A percentile compares a stretch with the other conserved stretches of the same genome.
phyloP scores from a whole-genome alignment of 1,139 yeast species.

The Hemisphaericaspora subhashii region DNA sequence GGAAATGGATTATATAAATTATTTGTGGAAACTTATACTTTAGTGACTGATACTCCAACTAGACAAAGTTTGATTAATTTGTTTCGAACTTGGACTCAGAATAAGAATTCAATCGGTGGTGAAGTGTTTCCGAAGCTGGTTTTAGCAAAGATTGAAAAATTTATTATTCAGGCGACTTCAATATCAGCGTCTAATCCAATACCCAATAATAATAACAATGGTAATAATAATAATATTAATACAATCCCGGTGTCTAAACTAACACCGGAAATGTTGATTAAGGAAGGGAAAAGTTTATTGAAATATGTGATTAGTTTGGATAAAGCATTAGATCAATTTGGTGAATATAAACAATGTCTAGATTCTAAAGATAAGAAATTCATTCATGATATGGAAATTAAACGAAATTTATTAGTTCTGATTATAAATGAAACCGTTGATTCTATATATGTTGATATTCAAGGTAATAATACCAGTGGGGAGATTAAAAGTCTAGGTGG shows the following conservation, averaged over 20 bases:
- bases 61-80: slow-evolving; percentile 19
- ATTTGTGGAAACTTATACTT: slow-evolving; percentile 40
- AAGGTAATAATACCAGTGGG: slow-evolving; percentile 9
- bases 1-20: slow-evolving; percentile 32
- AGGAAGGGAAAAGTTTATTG: slow-evolving; percentile 34
- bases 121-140: slow-evolving; percentile 35
- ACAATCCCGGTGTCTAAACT: slow-evolving; percentile 8
- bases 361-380: slow-evolving; percentile 11
- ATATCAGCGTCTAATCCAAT: slow-evolving; percentile 1
- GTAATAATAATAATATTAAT: neutral
- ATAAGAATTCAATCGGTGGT: slow-evolving; percentile 33
- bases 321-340: slow-evolving; percentile 17
- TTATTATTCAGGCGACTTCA: slow-evolving; percentile 40
- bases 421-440: slow-evolving; percentile 37
- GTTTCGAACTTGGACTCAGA: slow-evolving; percentile 42
- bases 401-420: slow-evolving; percentile 32
- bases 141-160: slow-evolving; percentile 36
- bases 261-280: slow-evolving; percentile 30
- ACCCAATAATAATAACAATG: neutral
- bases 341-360: slow-evolving; percentile 12
- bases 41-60: slow-evolving; percentile 41
- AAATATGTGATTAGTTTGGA: slow-evolving; percentile 30
- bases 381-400: slow-evolving; percentile 12
- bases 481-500: slow-evolving; percentile 4
- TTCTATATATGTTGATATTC: slow-evolving; percentile 21